phyloP scores from a whole-genome alignment of 768 basidiomycete genomes.

The Amanita exitialis region DNA sequence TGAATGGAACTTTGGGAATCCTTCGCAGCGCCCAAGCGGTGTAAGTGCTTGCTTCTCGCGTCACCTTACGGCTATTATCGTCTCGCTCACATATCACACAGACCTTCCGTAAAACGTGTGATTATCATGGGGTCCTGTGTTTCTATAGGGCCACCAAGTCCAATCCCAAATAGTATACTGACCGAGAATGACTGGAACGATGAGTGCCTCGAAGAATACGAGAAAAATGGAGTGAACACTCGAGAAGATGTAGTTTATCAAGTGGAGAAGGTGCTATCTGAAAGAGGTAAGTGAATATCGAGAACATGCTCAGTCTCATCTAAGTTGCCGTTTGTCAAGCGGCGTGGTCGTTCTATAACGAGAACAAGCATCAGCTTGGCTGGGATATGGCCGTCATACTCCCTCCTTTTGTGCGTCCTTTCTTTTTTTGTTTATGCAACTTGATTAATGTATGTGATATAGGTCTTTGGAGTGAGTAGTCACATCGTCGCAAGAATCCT shows the following conservation, averaged over 20 bases:
- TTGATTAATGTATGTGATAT: not conserved
- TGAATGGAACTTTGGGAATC: not conserved
- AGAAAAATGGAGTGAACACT: slow-evolving; percentile 38
- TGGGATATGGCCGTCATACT: slow-evolving; percentile 47
- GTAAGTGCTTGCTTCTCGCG: no score
- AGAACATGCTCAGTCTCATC: not conserved
- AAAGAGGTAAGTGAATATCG: slow-evolving; percentile 30
- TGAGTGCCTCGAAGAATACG: slow-evolving; percentile 30
- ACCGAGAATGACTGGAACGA: slow-evolving; percentile 56
- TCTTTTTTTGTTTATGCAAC: no score
- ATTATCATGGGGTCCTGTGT: slow-evolving; percentile 60
- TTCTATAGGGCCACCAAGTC: slow-evolving; percentile 22
- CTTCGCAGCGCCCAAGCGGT: slow-evolving; percentile 23
- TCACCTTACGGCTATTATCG: no score
- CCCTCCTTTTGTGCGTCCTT: slow-evolving; percentile 37
- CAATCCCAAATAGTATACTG: slow-evolving; percentile 15
- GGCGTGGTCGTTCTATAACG: slow-evolving; percentile 30
- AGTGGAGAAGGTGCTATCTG: slow-evolving; percentile 59
- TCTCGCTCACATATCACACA: no score
- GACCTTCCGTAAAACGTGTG: slow-evolving; percentile 47
- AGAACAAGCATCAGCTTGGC: slow-evolving; percentile 28
- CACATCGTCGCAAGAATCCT: not conserved
- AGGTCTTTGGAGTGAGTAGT: slow-evolving; percentile 4
- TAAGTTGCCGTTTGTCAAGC: slow-evolving; percentile 16
- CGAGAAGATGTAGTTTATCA: slow-evolving; percentile 33